These are phyloP conservation scores for Pichia thaimueangensis DNA, from an alignment of 805 yeast species.

Conservation along the genomic window DNA sequence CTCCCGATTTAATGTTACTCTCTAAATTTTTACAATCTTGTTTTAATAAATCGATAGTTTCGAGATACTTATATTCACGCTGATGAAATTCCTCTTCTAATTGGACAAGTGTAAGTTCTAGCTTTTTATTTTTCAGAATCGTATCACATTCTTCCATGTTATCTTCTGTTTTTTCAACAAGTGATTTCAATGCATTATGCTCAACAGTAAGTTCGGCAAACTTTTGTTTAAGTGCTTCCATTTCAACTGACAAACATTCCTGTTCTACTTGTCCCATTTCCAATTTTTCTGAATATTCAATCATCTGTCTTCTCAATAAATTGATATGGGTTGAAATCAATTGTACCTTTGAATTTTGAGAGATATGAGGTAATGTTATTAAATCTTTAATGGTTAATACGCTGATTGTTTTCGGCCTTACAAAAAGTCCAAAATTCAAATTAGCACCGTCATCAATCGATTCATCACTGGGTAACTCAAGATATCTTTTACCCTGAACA, in stretches of 20 bases:
- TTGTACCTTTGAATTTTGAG: background rate
- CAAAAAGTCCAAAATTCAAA: slow-evolving; percentile 6
- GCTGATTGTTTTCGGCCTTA: slow-evolving; percentile 10
- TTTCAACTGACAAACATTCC: slow-evolving; percentile 34
- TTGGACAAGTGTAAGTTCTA: slow-evolving; percentile 2
- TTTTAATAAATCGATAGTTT: slow-evolving; percentile 20
- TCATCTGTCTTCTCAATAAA: background rate
- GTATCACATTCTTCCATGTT: background rate
- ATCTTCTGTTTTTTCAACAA: background rate
- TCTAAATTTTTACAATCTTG: slow-evolving; percentile 19
- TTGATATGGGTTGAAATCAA: background rate
- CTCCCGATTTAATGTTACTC: background rate
- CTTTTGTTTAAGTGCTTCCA: slow-evolving; percentile 19
- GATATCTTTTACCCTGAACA: slow-evolving; percentile 39
- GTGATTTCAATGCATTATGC: slow-evolving; percentile 26
- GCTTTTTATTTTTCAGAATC: slow-evolving; percentile 29
- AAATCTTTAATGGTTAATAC: slow-evolving; percentile 17
- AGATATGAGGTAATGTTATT: slow-evolving; percentile 7
- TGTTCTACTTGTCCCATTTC: slow-evolving; percentile 39
- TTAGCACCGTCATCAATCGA: background rate
- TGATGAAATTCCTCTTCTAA: slow-evolving; percentile 25
- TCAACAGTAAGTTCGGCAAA: slow-evolving; percentile 23
- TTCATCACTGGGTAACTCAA: slow-evolving; percentile 18
- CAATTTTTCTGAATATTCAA: slow-evolving; percentile 18
- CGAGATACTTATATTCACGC: background rate